Base-by-base conservation (phyloP, 2,329 filamentous ascomycete genomes). In the Chaetomium sp. region DNA sequence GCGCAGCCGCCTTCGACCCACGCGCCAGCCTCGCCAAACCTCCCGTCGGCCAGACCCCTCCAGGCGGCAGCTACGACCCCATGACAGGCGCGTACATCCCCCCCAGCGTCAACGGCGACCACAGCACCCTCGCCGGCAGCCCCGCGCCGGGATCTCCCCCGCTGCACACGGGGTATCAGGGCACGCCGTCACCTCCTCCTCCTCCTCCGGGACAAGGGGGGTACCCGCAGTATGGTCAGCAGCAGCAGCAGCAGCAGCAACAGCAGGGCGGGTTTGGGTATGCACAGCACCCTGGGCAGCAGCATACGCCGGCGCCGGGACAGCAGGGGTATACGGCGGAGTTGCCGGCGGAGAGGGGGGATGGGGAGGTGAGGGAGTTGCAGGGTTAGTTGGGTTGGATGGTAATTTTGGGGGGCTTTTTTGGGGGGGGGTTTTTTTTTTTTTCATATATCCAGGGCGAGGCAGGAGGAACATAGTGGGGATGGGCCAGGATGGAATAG, bases 341-440 rank as follows among this genome's bases (percentile, higher is more conserved):
- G 62, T 59, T 72, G 65, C 61, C 69, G 27, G 59, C 65, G 14
- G 55, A 64, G 43, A 66, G 65, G 42, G 59, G 64, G 3, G 64
- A 71, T 54, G 58, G 65, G 12, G 65, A 71, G 60, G 56, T 70
- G 48, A 65, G 66, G 51, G 69, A 72, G 57, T 54, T 72, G 53
- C 52, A 50, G 56, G 65, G 66, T 5, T 70, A 43, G 33, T 42
- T 7, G 40, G 14, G 37, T 8, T 12, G 4, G 19, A 27, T 27
- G 19, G 19, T 38, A 8, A 12, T 38, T 12, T 38, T 38, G 1
- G 37, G 8, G 37, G 6, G 6, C 1, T 3, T 42, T 42, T 12
- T 42, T 38, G 37, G 37, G 37, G 6, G 11, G 8, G 6, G 40
- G 40, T 8, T 42, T 8, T 42, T 8, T 9, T 40, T 40, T 9